Evolutionary conservation across 148 eudicot species (phyloP), one percentile per base, ranked within the genome.

Genomic region (Fagopyrum homotropicum): DNA sequence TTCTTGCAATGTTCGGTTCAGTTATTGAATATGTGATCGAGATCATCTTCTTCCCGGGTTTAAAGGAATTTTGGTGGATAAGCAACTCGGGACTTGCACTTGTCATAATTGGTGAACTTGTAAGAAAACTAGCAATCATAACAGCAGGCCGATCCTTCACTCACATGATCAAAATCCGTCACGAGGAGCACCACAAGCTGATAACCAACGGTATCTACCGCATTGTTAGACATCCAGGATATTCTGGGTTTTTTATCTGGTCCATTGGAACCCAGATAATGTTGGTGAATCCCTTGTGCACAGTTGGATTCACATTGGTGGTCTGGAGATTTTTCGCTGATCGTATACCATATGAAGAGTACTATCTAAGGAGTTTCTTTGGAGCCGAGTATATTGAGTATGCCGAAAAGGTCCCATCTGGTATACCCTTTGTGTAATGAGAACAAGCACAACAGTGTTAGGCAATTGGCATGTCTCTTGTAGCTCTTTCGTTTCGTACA

Each of bases 281-380:
- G 96, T 86, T 94, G 10, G 79, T 92, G 77, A 94, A 94, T 52
- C 98, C 97, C 0, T 19, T 94, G 66, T 89, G 91, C 7, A 84
- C 87, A 3, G 71, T 82, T 76, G 92, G 86, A 59, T 94, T 90
- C 83, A 70, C 91, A 12, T 9, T 87, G 43, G 93, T 94, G 59
- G 95, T 94, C 48, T 91, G 97, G 95, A 80, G 55, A 50, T 94
- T 91, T 74, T 91, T 94, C 81, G 80, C 85, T 5, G 71, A 52
- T 64, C 84, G 98, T 66, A 90, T 94, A 84, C 97, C 93, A 0
- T 91, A 90, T 12, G 98, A 94, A 82, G 98, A 94, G 87, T 82
- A 79, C 48, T 94, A 86, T 79, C 78, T 94, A 84, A 88, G 83
- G 85, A 87, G 88, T 63, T 91, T 94, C 81, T 94, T 94, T 76